Conservation (phyloP, 2,329 filamentous ascomycete genomes). For the Teratosphaeria viscida region DNA sequence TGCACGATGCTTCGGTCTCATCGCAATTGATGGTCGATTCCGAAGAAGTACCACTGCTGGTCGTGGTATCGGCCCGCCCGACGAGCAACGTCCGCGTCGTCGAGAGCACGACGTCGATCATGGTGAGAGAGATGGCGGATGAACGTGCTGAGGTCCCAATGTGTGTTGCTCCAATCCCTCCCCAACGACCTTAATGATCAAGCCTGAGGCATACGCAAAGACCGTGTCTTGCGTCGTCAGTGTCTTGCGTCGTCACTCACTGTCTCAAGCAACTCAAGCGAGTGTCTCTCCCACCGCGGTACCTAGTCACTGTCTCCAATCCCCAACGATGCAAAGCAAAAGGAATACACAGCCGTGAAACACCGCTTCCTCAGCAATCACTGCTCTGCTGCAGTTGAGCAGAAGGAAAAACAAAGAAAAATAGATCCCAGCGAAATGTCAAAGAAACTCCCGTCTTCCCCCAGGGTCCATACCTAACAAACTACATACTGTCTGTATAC, state of each 20-base stretch:
- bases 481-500: too few species aligned
- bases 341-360: not conserved
- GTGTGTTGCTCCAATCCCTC: not conserved
- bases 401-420: not conserved
- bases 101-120: not conserved
- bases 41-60: not conserved
- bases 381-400: not conserved
- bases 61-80: not conserved
- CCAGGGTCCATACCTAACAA: not conserved
- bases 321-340: not conserved
- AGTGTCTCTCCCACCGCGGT: not conserved
- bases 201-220: not conserved
- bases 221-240: not conserved
- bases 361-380: not conserved
- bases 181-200: not conserved
- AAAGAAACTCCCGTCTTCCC: not conserved
- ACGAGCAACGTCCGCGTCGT: not conserved
- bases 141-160: not conserved
- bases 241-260: not conserved
- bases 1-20: constrained; percentile 6
- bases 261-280: not conserved
- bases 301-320: not conserved
- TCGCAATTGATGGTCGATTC: constrained; percentile 12
- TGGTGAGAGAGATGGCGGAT: not conserved
- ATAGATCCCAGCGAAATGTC: not conserved